Base-by-base conservation (phyloP, 371 early-diverging fungal species). In the Mortierella sp. region DNA sequence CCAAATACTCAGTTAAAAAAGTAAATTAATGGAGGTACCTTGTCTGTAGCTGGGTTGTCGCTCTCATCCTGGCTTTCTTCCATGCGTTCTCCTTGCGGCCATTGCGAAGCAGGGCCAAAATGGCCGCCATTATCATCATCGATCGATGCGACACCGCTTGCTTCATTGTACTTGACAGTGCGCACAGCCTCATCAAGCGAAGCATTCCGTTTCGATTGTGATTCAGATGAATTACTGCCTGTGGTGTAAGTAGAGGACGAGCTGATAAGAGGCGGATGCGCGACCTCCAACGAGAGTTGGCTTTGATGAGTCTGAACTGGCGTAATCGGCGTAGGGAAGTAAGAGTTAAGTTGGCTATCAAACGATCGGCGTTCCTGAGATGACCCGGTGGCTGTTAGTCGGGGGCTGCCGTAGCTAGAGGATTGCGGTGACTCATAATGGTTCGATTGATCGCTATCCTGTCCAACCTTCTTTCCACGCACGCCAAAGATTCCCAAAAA, bases 21-120 rank as follows among this genome's bases (percentile, higher is more conserved):
- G 11, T 37, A 22, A 37, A 37, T 20, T 11, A 60, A 16, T 20
- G n/a, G 18, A 3, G 49, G 16, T 49, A 73, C 73, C 77, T 77
- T 77, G 30, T 64, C n/a, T 5, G 66, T 40, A 28, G 71, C 59
- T 32, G 69, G 37, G 5, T 24, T 69, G 22, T 79, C 80, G 37
- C 80, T 79, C 18, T 81, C 81, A 30, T 81, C 81, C 64, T 81
- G 81, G 54, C 81, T 81, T 8, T 80, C 80, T 18, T 80, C 80
- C 26, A 70, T 70, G 8, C 75, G 75, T 24, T 80, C 80, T 9
- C 81, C 81, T 39, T 75, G 75, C 35, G 81, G 69, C 72, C 72
- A 81, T 20, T 58, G 61, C 3, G 51, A 52, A 16, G 75, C 65
- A 2, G 79, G 67, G 5, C 58, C 26, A 18, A 20, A 59, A 24